Base-by-base conservation (phyloP, 306 rosid genomes). In the Heteromeles arbutifolia region DNA sequence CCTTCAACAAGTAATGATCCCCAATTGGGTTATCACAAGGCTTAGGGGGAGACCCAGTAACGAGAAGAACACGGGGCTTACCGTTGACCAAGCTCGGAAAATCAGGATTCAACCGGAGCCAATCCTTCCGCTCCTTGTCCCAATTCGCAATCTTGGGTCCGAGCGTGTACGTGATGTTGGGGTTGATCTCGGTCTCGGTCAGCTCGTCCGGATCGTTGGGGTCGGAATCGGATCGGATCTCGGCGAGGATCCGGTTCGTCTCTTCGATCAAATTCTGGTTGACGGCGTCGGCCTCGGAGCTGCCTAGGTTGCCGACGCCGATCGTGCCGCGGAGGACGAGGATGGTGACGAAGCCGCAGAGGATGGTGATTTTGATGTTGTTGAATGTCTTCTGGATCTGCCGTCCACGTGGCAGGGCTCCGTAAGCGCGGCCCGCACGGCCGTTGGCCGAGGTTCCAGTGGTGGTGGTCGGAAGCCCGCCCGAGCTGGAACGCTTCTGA, bases 1-100 rank as follows among this genome's bases (percentile, higher is more conserved):
- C 77, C 77, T 95, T 95, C 89, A 95, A 82, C 73, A 95, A 71
- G 73, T 88, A 95, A 79, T 95, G 98, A 76, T 95, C 98, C 41
- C 98, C 98, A 76, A 95, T 90, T 14, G 98, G 87, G 66, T 95
- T 95, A 43, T 95, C 98, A 77, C 98, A 95, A 26, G 98, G 98
- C 39, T 92, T 95, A 0, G 98, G 98, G 0, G 96, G 98, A 2
- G 98, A 95, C 4, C 98, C 98, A 59, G 98, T 90, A 0, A 95
- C 91, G 22, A 95, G 90, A 78, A 92, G 73, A 72, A 92, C 85
- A 57, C 99, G 90, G 73, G 96, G 91, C 88, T 87, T 90, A 80
- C 96, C 97, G 65, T 76, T 85, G 5, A 92, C 28, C 11, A 14
- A 73, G 70, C 73, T 90, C 6, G 97, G 99, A 78, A 87, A 95